A percentile compares a stretch with the other conserved stretches of the same genome.
Evolutionary conservation across 192 early-diverging fungal genomes (phyloP).

Genomic region (Allomyces macrogynus): DNA sequence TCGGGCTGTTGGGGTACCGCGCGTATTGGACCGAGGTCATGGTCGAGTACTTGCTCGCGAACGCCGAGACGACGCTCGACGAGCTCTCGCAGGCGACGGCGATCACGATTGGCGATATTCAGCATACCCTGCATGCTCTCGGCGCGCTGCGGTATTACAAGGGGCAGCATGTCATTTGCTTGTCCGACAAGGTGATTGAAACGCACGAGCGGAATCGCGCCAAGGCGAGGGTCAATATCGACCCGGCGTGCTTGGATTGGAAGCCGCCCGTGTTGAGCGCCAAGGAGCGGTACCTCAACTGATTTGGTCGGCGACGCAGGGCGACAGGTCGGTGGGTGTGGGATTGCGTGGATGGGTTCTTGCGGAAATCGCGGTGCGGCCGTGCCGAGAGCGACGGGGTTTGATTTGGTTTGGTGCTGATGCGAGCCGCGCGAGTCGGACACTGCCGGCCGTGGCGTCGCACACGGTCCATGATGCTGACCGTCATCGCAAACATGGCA

Average conservation of each 20-base stretch:
- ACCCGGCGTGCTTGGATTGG: not conserved
- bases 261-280: not conserved
- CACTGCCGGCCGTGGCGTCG: too few species aligned
- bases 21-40: conserved; percentile 88
- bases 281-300: not conserved
- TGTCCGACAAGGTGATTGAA: conserved; percentile 70
- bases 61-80: conserved; percentile 67
- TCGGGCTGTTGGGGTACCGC: conserved; percentile 83
- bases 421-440: too few species aligned
- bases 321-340: too few species aligned
- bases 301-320: not conserved
- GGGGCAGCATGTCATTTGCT: conserved; percentile 68
- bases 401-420: too few species aligned
- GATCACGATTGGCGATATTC: conserved; percentile 74
- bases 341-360: too few species aligned
- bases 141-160: conserved; percentile 80
- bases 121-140: conserved; percentile 73
- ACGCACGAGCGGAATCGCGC: conserved; percentile 36
- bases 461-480: too few species aligned
- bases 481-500: too few species aligned
- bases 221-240: not conserved
- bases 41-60: conserved; percentile 47
- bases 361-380: too few species aligned
- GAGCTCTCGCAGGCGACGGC: conserved; percentile 69
- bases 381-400: too few species aligned